Evolutionary conservation across 345 rosid genomes (phyloP).

Genomic region (Gossypioides kirkii): DNA sequence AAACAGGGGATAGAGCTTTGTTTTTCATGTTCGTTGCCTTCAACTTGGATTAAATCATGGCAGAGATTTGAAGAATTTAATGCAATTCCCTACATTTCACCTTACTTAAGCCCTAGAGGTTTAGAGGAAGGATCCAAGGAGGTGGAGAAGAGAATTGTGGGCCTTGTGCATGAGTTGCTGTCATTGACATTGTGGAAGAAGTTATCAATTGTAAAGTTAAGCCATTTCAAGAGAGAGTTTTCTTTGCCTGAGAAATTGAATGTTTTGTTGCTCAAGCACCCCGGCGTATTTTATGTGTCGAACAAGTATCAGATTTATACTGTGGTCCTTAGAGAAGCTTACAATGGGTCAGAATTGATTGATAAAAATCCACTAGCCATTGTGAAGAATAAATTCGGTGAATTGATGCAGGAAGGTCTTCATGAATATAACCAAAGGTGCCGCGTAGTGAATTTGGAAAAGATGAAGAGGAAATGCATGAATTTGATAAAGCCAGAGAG

Average conservation of each 20-base stretch:
- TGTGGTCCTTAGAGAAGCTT: constrained; percentile 81
- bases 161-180: constrained; percentile 73
- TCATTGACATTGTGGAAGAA: constrained; percentile 83
- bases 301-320: constrained; percentile 82
- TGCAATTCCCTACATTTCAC: constrained; percentile 67
- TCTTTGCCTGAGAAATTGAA: constrained; percentile 67
- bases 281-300: constrained; percentile 75
- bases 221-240: constrained; percentile 85
- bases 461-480: constrained; percentile 54
- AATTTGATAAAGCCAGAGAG: constrained; percentile 27
- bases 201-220: constrained; percentile 65
- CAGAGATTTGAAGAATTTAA: constrained; percentile 76
- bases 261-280: constrained; percentile 69
- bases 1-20: constrained; percentile 48
- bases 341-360: constrained; percentile 63
- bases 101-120: constrained; percentile 40
- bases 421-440: constrained; percentile 65
- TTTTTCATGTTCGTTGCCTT: constrained; percentile 60
- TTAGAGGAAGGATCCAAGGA: constrained; percentile 55
- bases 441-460: constrained; percentile 46
- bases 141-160: constrained; percentile 71
- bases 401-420: constrained; percentile 84
- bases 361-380: constrained; percentile 69
- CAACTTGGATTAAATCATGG: constrained; percentile 68
- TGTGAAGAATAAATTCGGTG: constrained; percentile 85